These are phyloP conservation scores for Capsella rubella DNA, from an alignment of 441 rosid species.

Conservation along the genomic window DNA sequence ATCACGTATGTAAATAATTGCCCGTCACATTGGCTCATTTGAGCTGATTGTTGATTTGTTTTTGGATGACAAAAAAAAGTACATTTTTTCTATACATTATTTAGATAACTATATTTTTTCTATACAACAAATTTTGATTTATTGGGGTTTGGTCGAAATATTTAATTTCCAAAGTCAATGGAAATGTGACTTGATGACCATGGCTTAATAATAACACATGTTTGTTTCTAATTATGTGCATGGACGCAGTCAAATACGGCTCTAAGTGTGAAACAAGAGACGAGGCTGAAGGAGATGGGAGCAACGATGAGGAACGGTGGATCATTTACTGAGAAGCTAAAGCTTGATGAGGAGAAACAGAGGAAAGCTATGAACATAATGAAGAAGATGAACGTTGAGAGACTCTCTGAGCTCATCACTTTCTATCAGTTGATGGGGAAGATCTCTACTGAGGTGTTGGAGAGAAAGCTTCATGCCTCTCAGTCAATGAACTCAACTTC, in stretches of 20 bases:
- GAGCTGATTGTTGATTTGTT: too few relatives aligned
- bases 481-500: slow-evolving; percentile 42
- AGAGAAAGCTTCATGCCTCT: slow-evolving; percentile 52
- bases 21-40: too few relatives aligned
- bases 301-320: slow-evolving; percentile 83
- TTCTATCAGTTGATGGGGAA: slow-evolving; percentile 85
- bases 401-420: slow-evolving; percentile 71
- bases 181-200: slow-evolving; percentile 1
- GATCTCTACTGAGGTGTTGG: slow-evolving; percentile 76
- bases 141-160: not conserved
- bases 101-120: too few relatives aligned
- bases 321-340: slow-evolving; percentile 61
- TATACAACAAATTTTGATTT: not conserved
- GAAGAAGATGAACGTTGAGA: slow-evolving; percentile 75
- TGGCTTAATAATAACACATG: not conserved
- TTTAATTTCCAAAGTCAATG: slow-evolving; percentile 11
- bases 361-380: slow-evolving; percentile 62
- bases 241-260: slow-evolving; percentile 71
- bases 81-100: too few relatives aligned
- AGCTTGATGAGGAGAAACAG: slow-evolving; percentile 69
- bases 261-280: slow-evolving; percentile 72
- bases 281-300: slow-evolving; percentile 85
- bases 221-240: not conserved
- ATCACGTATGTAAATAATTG: too few relatives aligned
- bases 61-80: too few relatives aligned